phyloP scores from a whole-genome alignment of 2,329 filamentous ascomycete genomes.

The Tolypocladium endophyticum region DNA sequence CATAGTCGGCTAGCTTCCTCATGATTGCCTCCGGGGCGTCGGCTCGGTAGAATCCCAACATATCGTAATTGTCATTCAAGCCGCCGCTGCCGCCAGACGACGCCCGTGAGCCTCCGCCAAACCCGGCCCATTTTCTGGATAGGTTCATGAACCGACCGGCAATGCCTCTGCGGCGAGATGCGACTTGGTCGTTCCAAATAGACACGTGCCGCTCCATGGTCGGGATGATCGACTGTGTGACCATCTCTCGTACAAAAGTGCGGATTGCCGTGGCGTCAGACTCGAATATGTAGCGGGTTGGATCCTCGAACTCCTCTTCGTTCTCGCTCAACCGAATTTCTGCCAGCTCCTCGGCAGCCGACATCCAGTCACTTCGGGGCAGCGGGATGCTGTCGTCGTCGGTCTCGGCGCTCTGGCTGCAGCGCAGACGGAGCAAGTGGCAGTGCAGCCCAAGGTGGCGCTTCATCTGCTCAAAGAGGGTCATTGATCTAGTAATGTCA shows the following conservation, averaged over 20 bases:
- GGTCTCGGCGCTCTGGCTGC: constrained; percentile 73
- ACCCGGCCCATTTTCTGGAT: constrained; percentile 80
- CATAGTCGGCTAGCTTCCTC: constrained; percentile 87
- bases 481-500: constrained; percentile 81
- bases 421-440: constrained; percentile 77
- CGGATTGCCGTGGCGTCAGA: constrained; percentile 82
- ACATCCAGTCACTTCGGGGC: constrained; percentile 79
- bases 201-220: constrained; percentile 91
- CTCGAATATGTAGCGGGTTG: constrained; percentile 75
- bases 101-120: constrained; percentile 57
- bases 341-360: constrained; percentile 72
- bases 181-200: constrained; percentile 95
- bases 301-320: constrained; percentile 58
- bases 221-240: constrained; percentile 87
- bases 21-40: constrained; percentile 83
- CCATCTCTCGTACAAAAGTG: constrained; percentile 86
- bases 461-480: constrained; percentile 97
- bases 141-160: constrained; percentile 91
- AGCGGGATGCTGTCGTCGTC: constrained; percentile 84
- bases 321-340: constrained; percentile 59
- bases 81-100: constrained; percentile 42
- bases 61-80: constrained; percentile 64
- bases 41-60: constrained; percentile 69
- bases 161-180: constrained; percentile 77
- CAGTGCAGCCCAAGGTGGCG: constrained; percentile 95